Percentiles rank a stretch among this genome's conserved stretches.
Evolutionary conservation across 768 basidiomycete genomes (phyloP).

Genomic region (Fomitopsis serialis): DNA sequence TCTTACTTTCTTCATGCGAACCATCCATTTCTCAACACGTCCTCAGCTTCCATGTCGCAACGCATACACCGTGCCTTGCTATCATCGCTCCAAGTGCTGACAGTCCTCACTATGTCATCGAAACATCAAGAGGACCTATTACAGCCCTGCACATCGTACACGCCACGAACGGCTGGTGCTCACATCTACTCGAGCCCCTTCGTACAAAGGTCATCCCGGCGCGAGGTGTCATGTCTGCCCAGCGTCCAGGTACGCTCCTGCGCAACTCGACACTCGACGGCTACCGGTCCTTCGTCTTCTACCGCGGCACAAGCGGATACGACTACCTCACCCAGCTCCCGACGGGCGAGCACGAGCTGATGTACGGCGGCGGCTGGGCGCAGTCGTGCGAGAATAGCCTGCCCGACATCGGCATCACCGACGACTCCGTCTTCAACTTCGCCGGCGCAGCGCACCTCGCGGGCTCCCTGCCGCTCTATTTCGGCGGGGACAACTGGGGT

Average conservation of each 20-base stretch:
- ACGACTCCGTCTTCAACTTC: conserved; percentile 32
- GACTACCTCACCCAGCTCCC: conserved; percentile 70
- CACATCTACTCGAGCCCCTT: conserved; percentile 63
- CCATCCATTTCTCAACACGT: not conserved
- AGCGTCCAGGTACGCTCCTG: conserved; percentile 42
- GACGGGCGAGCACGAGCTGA: conserved; percentile 40
- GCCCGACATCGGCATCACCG: conserved; percentile 24
- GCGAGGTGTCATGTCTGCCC: conserved; percentile 60
- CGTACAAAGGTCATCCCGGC: conserved; percentile 58
- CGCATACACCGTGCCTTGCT: conserved; percentile 56
- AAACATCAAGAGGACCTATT: conserved; percentile 57
- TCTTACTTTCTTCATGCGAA: conserved; percentile 10
- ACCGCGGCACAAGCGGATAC: conserved; percentile 38
- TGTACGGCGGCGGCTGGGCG: conserved; percentile 62
- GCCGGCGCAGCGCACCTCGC: conserved; percentile 37
- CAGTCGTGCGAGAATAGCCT: conserved; percentile 23
- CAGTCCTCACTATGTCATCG: conserved; percentile 41
- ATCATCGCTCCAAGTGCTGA: conserved; percentile 32
- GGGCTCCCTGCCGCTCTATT: conserved; percentile 50
- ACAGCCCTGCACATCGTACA: conserved; percentile 64
- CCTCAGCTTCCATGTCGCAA: conserved; percentile 51
- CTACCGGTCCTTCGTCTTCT: conserved; percentile 56
- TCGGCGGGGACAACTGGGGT: conserved; percentile 41
- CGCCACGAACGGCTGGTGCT: conserved; percentile 80
- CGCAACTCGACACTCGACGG: conserved; percentile 26